These are phyloP conservation scores for Trametes pubescens DNA, from an alignment of 1,284 basidiomycete genomes.

Conservation along the genomic window DNA sequence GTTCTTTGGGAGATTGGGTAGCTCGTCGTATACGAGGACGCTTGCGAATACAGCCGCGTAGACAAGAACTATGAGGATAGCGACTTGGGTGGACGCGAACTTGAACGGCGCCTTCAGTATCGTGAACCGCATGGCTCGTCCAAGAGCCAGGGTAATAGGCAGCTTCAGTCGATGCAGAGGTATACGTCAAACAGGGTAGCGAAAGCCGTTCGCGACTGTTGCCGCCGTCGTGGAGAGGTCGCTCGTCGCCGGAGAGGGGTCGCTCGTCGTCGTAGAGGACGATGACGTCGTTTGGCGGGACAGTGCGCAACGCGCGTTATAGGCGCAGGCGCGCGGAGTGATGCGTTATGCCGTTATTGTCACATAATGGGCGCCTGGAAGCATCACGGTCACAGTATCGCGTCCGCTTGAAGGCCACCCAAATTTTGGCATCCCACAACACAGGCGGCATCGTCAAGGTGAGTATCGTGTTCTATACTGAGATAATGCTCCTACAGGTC, in stretches of 20 bases:
- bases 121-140: constrained; percentile 7
- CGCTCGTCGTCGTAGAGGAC: background rate
- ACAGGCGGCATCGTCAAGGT: constrained; percentile 36
- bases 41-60: constrained; percentile 62
- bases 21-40: constrained; percentile 63
- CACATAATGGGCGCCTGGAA: background rate
- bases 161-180: background rate
- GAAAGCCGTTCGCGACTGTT: background rate
- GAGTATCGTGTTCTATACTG: constrained; percentile 24
- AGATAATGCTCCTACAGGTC: constrained; percentile 25
- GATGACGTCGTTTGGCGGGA: constrained; percentile 5
- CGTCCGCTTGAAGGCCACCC: constrained; percentile 22
- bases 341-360: background rate
- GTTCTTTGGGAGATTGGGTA: constrained; percentile 55
- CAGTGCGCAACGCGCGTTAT: background rate
- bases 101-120: constrained; percentile 33
- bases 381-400: constrained; percentile 27
- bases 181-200: background rate
- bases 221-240: background rate
- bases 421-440: constrained; percentile 33
- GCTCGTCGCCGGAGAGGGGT: background rate
- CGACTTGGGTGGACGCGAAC: constrained; percentile 52
- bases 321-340: background rate
- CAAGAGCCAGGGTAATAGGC: background rate
- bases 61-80: constrained; percentile 56